Evolutionary conservation across 495 filamentous ascomycete species (phyloP).

Genomic region (Chaetomium fimeti): DNA sequence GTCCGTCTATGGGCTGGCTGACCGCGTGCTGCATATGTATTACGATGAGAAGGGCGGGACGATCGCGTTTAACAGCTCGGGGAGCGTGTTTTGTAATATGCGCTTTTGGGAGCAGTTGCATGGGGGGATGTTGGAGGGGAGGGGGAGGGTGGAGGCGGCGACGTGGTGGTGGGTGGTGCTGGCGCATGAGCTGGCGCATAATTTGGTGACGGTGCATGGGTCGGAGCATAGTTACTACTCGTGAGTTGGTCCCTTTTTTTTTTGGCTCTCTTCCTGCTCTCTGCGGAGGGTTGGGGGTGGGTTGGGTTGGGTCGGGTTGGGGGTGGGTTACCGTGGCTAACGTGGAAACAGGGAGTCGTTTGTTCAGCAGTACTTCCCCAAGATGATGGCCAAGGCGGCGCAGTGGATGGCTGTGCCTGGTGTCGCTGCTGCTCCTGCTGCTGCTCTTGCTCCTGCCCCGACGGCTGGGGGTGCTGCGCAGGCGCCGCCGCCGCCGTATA

Average conservation of each 20-base stretch:
- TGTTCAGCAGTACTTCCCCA: conserved; percentile 49
- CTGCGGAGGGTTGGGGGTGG: conserved; percentile 20
- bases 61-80: conserved; percentile 82
- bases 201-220: conserved; percentile 76
- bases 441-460: neutral
- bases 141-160: conserved; percentile 61
- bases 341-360: conserved; percentile 45
- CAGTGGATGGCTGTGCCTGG: conserved; percentile 21
- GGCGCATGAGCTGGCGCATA: conserved; percentile 93
- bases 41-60: conserved; percentile 74
- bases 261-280: neutral
- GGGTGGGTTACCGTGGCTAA: conserved; percentile 8
- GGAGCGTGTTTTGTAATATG: conserved; percentile 91
- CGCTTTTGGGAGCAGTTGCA: conserved; percentile 83
- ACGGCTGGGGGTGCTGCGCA: neutral
- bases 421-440: neutral
- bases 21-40: conserved; percentile 73
- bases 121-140: conserved; percentile 15
- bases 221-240: conserved; percentile 84
- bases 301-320: too few species aligned
- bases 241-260: conserved; percentile 41
- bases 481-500: conserved; percentile 20
- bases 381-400: conserved; percentile 46
- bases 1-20: conserved; percentile 63
- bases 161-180: conserved; percentile 79